phyloP scores from a whole-genome alignment of 2,329 filamentous ascomycete genomes.

The Xylariaceae sp. region DNA sequence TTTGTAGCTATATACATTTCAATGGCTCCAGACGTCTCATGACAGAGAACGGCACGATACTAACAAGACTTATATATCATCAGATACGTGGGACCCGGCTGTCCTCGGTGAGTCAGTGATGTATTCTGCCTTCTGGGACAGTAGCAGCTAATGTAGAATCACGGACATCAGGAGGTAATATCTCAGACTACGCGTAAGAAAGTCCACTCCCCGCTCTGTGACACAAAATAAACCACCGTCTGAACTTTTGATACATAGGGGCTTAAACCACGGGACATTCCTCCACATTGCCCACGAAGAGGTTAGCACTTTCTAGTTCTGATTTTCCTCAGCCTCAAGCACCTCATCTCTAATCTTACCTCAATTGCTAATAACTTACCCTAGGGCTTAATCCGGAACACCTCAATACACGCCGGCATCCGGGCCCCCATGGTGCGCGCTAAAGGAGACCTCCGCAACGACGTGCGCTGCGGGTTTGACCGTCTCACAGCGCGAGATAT shows the following conservation, averaged over 20 bases:
- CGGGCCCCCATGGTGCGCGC: slow-evolving; percentile 48
- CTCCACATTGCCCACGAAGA: slow-evolving; percentile 60
- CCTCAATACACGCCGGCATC: slow-evolving; percentile 59
- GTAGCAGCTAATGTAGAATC: slow-evolving; percentile 6
- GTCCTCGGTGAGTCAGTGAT: slow-evolving; percentile 41
- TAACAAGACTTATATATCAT: slow-evolving; percentile 12
- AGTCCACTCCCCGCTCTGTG: not conserved
- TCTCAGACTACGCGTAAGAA: slow-evolving; percentile 56
- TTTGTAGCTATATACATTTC: not conserved
- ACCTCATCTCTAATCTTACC: not conserved
- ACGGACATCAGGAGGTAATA: slow-evolving; percentile 48
- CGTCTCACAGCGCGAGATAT: slow-evolving; percentile 61
- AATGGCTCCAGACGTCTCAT: not conserved
- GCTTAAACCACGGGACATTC: slow-evolving; percentile 60
- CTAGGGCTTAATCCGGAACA: slow-evolving; percentile 51
- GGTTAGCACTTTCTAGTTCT: slow-evolving; percentile 18
- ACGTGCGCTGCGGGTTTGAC: slow-evolving; percentile 55
- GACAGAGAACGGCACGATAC: not conserved
- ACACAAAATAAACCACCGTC: slow-evolving; percentile 1
- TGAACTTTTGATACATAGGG: slow-evolving; percentile 26
- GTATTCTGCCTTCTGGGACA: not conserved
- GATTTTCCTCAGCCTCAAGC: not conserved
- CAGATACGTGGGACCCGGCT: slow-evolving; percentile 69
- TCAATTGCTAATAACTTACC: not conserved
- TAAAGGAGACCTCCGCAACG: slow-evolving; percentile 51